Conservation (phyloP, 2,329 filamentous ascomycete species). For the Colletotrichum aenigma region DNA sequence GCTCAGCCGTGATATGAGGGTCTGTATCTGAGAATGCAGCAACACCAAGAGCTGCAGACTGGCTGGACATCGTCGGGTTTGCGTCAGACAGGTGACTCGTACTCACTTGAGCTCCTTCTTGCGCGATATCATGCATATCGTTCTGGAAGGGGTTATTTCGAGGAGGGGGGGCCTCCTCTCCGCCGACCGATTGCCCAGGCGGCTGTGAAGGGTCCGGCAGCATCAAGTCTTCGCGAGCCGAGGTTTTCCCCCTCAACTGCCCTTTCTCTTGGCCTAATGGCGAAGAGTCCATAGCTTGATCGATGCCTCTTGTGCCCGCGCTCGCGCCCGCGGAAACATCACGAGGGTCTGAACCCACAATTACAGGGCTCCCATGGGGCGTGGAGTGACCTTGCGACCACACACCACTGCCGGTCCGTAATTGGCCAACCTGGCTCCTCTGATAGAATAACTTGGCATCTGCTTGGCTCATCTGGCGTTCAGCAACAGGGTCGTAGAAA, state of each 20-base stretch:
- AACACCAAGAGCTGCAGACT: constrained; percentile 64
- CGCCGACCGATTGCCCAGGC: background rate
- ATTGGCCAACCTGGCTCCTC: constrained; percentile 72
- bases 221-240: background rate
- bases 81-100: background rate
- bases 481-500: constrained; percentile 91
- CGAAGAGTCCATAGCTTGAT: constrained; percentile 28
- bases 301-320: constrained; percentile 29
- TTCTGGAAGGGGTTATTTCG: background rate
- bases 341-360: constrained; percentile 27
- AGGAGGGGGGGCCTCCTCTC: background rate
- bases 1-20: constrained; percentile 80
- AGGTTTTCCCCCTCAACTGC: background rate
- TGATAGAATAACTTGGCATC: constrained; percentile 98
- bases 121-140: background rate
- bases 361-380: constrained; percentile 51
- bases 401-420: constrained; percentile 37
- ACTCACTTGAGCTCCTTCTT: background rate
- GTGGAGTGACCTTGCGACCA: constrained; percentile 44
- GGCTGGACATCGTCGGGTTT: background rate
- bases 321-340: constrained; percentile 27
- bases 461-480: constrained; percentile 92
- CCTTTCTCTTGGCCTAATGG: background rate
- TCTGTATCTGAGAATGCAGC: constrained; percentile 75
- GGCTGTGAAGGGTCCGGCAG: background rate